Evolutionary conservation across 805 yeast species (phyloP), one percentile per base, ranked within the genome.

Genomic region (Schwanniomyces yamadae): DNA sequence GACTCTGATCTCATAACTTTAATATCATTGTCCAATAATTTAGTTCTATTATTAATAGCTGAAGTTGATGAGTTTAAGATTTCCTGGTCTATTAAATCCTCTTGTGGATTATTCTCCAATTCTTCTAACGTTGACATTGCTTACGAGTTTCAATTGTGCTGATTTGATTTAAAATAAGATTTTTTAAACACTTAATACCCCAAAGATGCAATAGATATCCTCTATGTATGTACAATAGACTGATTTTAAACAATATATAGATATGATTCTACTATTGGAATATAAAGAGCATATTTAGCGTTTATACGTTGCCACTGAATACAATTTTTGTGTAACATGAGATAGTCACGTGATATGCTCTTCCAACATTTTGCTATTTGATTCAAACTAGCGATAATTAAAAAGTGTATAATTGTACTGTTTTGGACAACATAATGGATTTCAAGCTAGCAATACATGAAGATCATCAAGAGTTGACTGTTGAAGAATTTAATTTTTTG

Each of bases 1-100:
- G 82, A 73, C 66, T 93, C 99, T 5, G 96, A 85, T 52, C 85
- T 77, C 83, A 93, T 88, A 52, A 93, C 89, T 59, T 90, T 88
- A 62, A 93, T 90, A 58, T 93, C 98, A 59, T 93, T 93, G 55
- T 91, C 97, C 51, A 93, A 73, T 42, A 93, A 70, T 48, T 85
- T 85, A 18, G 95, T 79, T 52, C 98, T 80, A 58, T 87, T 90
- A 56, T 75, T 71, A 50, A 93, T 78, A 51, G 93, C 98, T 17
- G 80, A 76, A 1, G 95, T 82, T 23, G 96, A 77, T 33, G 88
- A 77, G 42, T 67, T 69, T 47, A 85, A 65, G 59, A 93, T 84
- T 48, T 91, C 99, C 47, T 78, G 80, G 57, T 88, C 96, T 44
- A 90, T 66, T 45, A 77, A 84, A 48, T 75, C 74, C 34, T 71